phyloP scores from a whole-genome alignment of 495 filamentous ascomycete species.

The Penicillium antarcticum region DNA sequence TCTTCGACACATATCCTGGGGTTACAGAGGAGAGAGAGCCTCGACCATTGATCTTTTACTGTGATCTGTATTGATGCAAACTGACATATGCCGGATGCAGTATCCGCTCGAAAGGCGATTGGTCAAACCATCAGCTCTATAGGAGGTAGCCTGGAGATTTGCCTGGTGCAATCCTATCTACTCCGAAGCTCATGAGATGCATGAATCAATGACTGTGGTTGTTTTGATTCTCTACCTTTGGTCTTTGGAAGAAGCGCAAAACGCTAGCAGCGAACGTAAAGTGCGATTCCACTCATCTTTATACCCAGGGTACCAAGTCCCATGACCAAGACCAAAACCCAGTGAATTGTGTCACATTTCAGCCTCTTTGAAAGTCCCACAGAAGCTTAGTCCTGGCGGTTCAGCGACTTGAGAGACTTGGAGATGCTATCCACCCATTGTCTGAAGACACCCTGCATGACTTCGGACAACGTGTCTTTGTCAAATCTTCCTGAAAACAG shows the following conservation, averaged over 20 bases:
- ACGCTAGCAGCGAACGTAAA: neutral
- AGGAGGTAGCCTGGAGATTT: neutral
- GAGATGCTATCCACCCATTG: neutral
- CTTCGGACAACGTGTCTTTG: neutral
- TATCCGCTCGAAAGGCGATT: neutral
- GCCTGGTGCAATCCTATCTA: too few species aligned
- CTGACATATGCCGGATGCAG: slow-evolving; percentile 4
- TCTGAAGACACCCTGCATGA: neutral
- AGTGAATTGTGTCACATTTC: too few species aligned
- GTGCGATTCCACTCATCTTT: neutral
- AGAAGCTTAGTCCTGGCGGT: neutral
- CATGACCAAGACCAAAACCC: too few species aligned
- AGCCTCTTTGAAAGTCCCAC: too few species aligned
- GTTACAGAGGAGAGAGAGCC: neutral
- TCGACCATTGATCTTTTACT: neutral
- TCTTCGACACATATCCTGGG: neutral
- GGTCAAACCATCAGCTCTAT: neutral
- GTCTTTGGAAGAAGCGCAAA: too few species aligned
- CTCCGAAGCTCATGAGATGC: too few species aligned
- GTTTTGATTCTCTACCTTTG: too few species aligned
- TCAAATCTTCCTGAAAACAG: neutral
- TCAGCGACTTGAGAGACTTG: neutral
- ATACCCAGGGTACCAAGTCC: neutral
- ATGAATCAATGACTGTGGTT: too few species aligned
- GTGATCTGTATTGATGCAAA: neutral